A percentile compares a stretch with the other conserved stretches of the same genome.
Conservation (phyloP, 2,329 filamentous ascomycete species). For the Chaetomium strumarium region DNA sequence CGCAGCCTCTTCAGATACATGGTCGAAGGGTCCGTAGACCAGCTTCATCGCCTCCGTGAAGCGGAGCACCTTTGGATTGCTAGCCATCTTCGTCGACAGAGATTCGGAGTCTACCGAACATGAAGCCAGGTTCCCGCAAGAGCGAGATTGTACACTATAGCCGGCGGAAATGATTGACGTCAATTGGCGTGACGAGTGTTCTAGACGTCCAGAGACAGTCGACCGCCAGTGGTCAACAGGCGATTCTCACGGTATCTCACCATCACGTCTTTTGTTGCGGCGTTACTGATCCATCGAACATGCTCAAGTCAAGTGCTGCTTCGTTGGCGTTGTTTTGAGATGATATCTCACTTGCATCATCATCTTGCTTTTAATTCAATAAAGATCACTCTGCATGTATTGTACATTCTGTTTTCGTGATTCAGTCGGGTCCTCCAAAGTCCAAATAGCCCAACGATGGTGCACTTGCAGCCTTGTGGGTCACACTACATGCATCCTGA, state of each 20-base stretch:
- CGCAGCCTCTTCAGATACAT: slow-evolving; percentile 23
- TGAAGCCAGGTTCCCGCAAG: background rate
- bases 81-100: slow-evolving; percentile 11
- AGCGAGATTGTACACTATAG: background rate
- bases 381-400: too few species aligned
- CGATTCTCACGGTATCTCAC: too few species aligned
- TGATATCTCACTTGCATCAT: too few species aligned
- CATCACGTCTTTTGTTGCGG: too few species aligned
- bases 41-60: slow-evolving; percentile 34
- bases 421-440: too few species aligned
- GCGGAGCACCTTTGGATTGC: slow-evolving; percentile 16
- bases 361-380: too few species aligned
- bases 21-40: slow-evolving; percentile 33
- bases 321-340: too few species aligned
- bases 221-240: too few species aligned
- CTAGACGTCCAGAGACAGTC: slow-evolving; percentile 16
- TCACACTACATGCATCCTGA: background rate
- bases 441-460: too few species aligned
- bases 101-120: slow-evolving; percentile 4
- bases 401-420: too few species aligned
- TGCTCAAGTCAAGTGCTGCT: too few species aligned
- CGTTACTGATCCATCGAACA: too few species aligned
- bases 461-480: background rate
- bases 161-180: background rate
- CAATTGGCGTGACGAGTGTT: background rate